Base-by-base conservation (phyloP, 176 grass and related monocot species). In the Phoenix roebelenii region DNA sequence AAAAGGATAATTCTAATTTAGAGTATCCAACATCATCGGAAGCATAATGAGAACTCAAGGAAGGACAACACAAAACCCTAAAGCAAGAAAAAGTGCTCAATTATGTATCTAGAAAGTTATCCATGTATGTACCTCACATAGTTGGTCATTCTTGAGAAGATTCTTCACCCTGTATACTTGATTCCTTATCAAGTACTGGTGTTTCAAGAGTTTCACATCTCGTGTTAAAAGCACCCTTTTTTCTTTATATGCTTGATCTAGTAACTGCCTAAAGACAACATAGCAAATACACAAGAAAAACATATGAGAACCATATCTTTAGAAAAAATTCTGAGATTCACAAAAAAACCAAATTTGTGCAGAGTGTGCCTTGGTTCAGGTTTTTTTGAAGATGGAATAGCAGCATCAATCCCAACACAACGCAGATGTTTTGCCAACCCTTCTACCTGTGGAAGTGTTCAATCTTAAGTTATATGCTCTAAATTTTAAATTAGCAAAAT, bases 331-430 rank as follows among this genome's bases (percentile, higher is more conserved):
- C 0, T 51, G 23, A 26, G 9, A 65, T 52, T 18, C 15, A 65
- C 15, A 65, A 24, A 26, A 16, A 80, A 66, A 67, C 1, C 35
- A 18, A 29, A 44, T 44, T 44, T 14, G 9, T 12, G 35, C 9
- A 59, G 26, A 30, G 18, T 60, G 79, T 44, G 92, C 93, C 93
- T 92, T 64, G 81, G 87, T 61, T 98, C 84, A 75, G 87, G 87
- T 76, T 91, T 98, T 66, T 54, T 92, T 60, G 63, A 83, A 69
- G 70, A 83, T 77, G 84, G 79, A 54, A 65, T 73, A 51, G 93
- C 93, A 64, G 93, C 93, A 83, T 98, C 87, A 32, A 98, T 78
- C 50, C 93, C 93, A 75, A 98, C 87, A 81, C 93, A 91, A 66
- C 93, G 75, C 58, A 98, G 79, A 69, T 91, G 81, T 70, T 92